phyloP scores from a whole-genome alignment of 805 yeast genomes.

The Zygoascus biomembranicola region DNA sequence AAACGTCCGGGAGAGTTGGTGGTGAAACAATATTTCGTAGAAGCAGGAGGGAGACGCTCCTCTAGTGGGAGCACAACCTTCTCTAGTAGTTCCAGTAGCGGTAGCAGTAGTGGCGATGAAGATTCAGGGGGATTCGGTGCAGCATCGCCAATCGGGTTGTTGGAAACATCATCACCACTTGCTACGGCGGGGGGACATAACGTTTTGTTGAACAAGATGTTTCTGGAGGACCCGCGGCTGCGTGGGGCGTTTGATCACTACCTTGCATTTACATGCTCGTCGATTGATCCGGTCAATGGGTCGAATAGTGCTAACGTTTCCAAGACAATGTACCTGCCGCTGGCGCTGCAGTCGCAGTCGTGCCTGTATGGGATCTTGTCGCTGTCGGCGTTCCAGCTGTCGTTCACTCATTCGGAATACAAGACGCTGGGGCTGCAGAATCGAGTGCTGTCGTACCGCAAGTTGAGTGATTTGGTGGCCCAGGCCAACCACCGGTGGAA shows the following conservation, averaged over 20 bases:
- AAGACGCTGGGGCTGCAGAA: not conserved
- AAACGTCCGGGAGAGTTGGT: not conserved
- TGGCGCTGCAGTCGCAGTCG: constrained; percentile 1
- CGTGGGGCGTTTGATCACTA: not conserved
- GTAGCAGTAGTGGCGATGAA: no score
- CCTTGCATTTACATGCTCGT: not conserved
- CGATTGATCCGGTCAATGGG: constrained; percentile 1
- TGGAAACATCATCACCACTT: not conserved
- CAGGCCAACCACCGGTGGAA: not conserved
- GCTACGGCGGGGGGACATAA: not conserved
- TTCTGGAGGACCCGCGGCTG: not conserved
- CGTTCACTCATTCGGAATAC: not conserved
- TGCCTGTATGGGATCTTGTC: constrained; percentile 1
- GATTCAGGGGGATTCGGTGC: no score
- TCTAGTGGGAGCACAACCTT: no score
- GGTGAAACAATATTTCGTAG: not conserved
- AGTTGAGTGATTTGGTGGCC: not conserved
- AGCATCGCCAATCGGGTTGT: no score
- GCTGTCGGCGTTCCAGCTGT: constrained; percentile 2
- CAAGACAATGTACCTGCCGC: constrained; percentile 1
- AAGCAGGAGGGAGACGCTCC: no score
- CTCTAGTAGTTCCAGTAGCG: no score
- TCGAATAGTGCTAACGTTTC: not conserved
- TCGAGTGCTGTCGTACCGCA: not conserved
- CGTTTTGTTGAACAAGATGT: not conserved